Evolutionary conservation across 768 basidiomycete genomes (phyloP), one percentile per base, ranked within the genome.

Genomic region (Lentinula lateritia): DNA sequence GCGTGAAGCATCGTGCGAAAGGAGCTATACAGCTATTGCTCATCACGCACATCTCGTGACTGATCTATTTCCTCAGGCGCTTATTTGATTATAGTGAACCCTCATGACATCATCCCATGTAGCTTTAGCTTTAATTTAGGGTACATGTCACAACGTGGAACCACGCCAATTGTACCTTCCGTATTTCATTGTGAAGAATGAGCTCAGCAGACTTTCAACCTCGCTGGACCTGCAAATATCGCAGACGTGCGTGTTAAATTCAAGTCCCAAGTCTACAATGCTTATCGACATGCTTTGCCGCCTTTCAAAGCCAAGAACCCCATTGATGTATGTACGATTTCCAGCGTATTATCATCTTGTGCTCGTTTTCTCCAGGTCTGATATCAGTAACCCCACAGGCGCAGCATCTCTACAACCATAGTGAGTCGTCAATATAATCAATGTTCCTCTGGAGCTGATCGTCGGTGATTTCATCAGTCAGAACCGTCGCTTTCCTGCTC

Each of bases 401-500:
- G 2, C 43, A 59, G 32, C 58, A 59, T 38, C 43, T 59, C 16
- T 48, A 59, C 15, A 46, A 46, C 34, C 45, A 59, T 20, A 59
- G 58, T 46, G 2, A 36, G 58, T 28, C 23, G 6, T 6, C 28
- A 38, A n/a, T 0, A 23, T 34, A 8, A 45, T 3, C 28, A 28
- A 28, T 28, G 28, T 28, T 28, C 28, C 28, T 28, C 2, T 28
- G 3, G 3, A 28, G 3, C 28, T 28, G 28, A 28, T 28, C 28
- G 28, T 4, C 28, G 28, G 28, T 28, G 28, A 28, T 8, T 34
- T n/a, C 34, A 6, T 18, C 45, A 62, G 61, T 62, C 13, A 56
- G 62, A 52, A 63, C 62, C 6, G 58, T 63, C 3, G 62, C 62
- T 6, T 63, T 41, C 42, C 41, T 63, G 15, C 58, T 63, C 6